phyloP scores from a whole-genome alignment of 306 rosid genomes.

The Gastrolobium bilobum region DNA sequence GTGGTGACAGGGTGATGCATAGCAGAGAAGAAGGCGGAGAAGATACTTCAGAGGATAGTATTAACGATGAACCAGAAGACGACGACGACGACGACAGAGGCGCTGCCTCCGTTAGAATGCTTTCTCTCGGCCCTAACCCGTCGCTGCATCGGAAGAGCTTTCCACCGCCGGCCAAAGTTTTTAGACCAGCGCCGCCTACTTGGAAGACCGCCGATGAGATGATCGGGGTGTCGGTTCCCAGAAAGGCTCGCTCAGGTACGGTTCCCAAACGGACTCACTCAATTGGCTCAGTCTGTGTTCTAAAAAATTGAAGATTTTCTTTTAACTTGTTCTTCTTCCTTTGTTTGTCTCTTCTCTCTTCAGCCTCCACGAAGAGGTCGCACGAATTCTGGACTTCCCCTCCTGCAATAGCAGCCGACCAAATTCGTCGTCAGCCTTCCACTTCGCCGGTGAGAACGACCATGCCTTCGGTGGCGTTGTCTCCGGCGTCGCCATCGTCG shows the following conservation, averaged over 20 bases:
- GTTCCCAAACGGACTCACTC: too few relatives aligned
- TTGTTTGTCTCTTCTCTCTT: slow-evolving; percentile 3
- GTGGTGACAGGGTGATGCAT: slow-evolving; percentile 81
- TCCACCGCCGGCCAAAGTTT: slow-evolving; percentile 73
- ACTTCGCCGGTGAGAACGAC: slow-evolving; percentile 82
- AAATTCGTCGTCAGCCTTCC: slow-evolving; percentile 74
- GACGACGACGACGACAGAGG: slow-evolving; percentile 59
- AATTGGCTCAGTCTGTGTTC: too few relatives aligned
- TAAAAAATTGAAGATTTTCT: not conserved
- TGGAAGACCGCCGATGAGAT: slow-evolving; percentile 96
- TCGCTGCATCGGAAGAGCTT: slow-evolving; percentile 77
- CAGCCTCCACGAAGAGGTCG: slow-evolving; percentile 94
- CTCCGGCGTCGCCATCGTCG: slow-evolving; percentile 87
- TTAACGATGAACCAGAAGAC: slow-evolving; percentile 82
- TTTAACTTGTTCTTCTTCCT: not conserved
- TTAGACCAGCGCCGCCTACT: slow-evolving; percentile 72
- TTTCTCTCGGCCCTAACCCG: slow-evolving; percentile 70
- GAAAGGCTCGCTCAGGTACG: slow-evolving; percentile 96
- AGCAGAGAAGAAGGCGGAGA: slow-evolving; percentile 87
- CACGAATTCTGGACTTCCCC: slow-evolving; percentile 89
- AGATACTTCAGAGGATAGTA: slow-evolving; percentile 90
- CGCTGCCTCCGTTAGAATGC: slow-evolving; percentile 80
- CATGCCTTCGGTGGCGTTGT: slow-evolving; percentile 15
- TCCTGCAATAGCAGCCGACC: slow-evolving; percentile 68
- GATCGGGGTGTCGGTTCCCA: slow-evolving; percentile 93